Conservation (phyloP, 2,329 filamentous ascomycete species). For the Pseudogymnoascus sp. region DNA sequence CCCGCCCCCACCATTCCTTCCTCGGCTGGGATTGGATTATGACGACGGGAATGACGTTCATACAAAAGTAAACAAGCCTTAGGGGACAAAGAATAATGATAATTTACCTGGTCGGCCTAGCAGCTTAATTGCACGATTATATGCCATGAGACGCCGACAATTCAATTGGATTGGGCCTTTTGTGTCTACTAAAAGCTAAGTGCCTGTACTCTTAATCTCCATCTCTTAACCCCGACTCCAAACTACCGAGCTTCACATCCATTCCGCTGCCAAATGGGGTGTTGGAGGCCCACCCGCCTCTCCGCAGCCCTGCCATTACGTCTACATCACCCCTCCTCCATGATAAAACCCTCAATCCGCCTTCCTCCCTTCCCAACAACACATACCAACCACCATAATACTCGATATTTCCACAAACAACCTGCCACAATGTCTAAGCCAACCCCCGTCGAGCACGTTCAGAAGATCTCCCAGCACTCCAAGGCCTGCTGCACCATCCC, state of each 20-base stretch:
- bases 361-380: background rate
- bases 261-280: background rate
- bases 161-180: background rate
- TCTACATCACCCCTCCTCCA: background rate
- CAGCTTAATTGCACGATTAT: background rate
- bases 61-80: background rate
- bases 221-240: background rate
- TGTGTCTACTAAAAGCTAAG: no score
- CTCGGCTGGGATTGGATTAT: background rate
- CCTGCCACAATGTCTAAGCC: background rate
- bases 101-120: background rate
- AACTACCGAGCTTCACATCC: background rate
- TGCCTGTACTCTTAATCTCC: background rate
- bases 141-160: background rate
- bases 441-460: background rate
- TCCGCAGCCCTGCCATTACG: background rate
- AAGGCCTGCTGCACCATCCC: constrained; percentile 25
- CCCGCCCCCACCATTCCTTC: background rate
- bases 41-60: background rate
- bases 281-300: background rate
- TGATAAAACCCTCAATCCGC: background rate
- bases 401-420: background rate
- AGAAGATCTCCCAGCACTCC: background rate
- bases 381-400: background rate
- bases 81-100: background rate